Base-by-base conservation (phyloP, 1,284 basidiomycete genomes). In the Golubevia sp. region DNA sequence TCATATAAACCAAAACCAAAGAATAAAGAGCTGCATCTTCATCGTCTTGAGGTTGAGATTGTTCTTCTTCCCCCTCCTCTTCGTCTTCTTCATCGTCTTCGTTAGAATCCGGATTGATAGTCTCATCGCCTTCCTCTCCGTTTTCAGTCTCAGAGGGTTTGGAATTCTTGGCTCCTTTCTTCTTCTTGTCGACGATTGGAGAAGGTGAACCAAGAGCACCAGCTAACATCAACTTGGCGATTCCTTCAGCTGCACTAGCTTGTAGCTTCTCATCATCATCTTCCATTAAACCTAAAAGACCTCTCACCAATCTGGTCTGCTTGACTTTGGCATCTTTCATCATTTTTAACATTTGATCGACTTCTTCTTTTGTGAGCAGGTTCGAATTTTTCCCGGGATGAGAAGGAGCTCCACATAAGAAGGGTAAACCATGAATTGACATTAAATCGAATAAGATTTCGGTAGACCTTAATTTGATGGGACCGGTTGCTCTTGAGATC, bases 181-280 rank as follows among this genome's bases (percentile, higher is more conserved):
- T 44, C 38, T 44, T 44, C 18, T 44, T 48, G 23, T 7, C 2
- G 34, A 3, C 13, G 15, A 13, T 18, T 30, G 52, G 34, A n/a
- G n/a, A n/a, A 53, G 3, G 2, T 11, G 2, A 26, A 5, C 2
- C 24, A 11, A 68, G 61, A 57, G 59, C 91, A 1, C 93, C 94
- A 0, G 92, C 88, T 1, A 99, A 86, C 85, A 97, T 89, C 49
- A 98, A 88, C 84, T 98, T 99, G 50, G 93, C 90, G 25, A 96
- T 88, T 0, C 96, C 95, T 13, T 93, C 88, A 68, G 90, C 91
- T 1, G 95, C 86, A 1, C 91, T 86, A 0, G 93, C 91, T 73
- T 94, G 92, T 0, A 94, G 89, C 30, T 87, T 87, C n/a, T 89
- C 86, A 1, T 89, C 88, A 52, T 94, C 93, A 63, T 87, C 83